Evolutionary conservation across 108 stramenopile species (phyloP), one percentile per base, ranked within the genome.

Genomic region (Nitzschia putrida): DNA sequence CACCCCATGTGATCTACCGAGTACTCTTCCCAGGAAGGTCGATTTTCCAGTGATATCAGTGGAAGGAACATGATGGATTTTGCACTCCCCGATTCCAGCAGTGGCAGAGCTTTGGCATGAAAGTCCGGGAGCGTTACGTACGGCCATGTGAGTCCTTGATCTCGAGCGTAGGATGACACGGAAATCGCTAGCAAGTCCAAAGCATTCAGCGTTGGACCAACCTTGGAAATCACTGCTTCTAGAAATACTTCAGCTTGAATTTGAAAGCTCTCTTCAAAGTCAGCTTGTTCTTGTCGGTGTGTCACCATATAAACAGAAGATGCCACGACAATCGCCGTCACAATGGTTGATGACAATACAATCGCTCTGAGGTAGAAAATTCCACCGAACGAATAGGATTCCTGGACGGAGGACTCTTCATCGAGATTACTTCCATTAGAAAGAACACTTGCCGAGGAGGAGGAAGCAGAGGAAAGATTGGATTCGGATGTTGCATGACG

Each of bases 11-110:
- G 57, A 9, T 22, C 39, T 12, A 69, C 56, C 18, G 42, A 45
- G 18, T 71, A 71, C 2, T 57, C 59, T 11, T 71, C 59, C 70
- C 70, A 71, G 7, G 37, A 25, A 14, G 23, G n/a, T 20, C 50
- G 58, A 52, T 71, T 37, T 18, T 26, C 70, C 9, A 24, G 5
- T 22, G 29, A 1, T 49, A 71, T 60, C 12, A 40, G 9, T 14
- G 70, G 70, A 0, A 47, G 3, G 20, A 39, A 43, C 12, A 38
- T 55, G 3, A 68, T 23, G 1, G 49, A 4, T 21, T 20, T 10
- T 9, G 55, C 18, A 22, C 23, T 23, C 8, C 29, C 12, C 10
- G 44, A 29, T 13, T 8, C 3, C 13, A 54, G 54, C 22, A 34
- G 42, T 9, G 14, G 25, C 7, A 7, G 7, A 42, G 20, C 68